A percentile compares a stretch with the other conserved stretches of the same genome.
These are phyloP conservation scores for Persicaria maculosa DNA, from an alignment of 148 eudicot species.

Conservation along the genomic window DNA sequence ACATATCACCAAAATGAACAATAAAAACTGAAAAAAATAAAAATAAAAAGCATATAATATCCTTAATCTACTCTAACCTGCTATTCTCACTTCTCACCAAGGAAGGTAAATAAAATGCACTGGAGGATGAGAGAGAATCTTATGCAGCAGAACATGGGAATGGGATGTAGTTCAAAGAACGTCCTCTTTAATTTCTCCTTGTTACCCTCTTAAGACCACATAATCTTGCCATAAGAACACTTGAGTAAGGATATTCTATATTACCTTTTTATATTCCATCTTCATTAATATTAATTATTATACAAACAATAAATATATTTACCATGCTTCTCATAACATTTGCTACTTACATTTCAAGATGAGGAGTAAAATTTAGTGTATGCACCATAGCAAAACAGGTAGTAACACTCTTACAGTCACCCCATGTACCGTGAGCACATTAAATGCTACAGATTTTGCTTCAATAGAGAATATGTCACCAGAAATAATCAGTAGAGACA, in stretches of 20 bases:
- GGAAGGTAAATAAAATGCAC: background rate
- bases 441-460: background rate
- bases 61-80: background rate
- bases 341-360: constrained; percentile 2
- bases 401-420: constrained; percentile 75
- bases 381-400: background rate
- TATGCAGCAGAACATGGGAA: background rate
- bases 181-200: background rate
- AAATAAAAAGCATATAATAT: background rate
- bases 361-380: background rate
- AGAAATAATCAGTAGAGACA: background rate
- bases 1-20: background rate
- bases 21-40: background rate
- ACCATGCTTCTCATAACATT: background rate
- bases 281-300: too few species aligned
- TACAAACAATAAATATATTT: too few species aligned
- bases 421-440: constrained; percentile 81
- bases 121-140: too few species aligned
- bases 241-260: too few species aligned
- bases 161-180: background rate
- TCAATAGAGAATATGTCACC: background rate
- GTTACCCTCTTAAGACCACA: too few species aligned
- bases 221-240: too few species aligned
- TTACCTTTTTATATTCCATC: too few species aligned
- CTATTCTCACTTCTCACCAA: background rate